Conservation (phyloP, 345 rosid species). For the Brassica nigra region DNA sequence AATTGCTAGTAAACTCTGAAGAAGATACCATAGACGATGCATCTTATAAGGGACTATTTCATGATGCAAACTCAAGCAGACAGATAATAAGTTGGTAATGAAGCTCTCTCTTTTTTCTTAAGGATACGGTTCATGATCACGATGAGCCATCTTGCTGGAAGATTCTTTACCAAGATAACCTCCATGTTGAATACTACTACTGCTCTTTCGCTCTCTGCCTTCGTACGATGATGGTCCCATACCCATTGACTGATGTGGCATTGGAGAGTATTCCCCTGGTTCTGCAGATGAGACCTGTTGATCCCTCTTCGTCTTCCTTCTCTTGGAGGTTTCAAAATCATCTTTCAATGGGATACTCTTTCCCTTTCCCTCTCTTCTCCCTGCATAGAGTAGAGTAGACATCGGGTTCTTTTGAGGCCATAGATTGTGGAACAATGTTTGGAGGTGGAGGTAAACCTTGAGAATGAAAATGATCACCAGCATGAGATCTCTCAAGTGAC, state of each 20-base stretch:
- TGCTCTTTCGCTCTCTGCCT: conserved; percentile 48
- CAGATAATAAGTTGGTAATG: conserved; percentile 23
- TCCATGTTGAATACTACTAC: conserved; percentile 56
- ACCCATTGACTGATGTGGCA: conserved; percentile 42
- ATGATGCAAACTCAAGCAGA: conserved; percentile 36
- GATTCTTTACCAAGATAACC: conserved; percentile 82
- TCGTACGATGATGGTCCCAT: conserved; percentile 67
- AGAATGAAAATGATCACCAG: conserved; percentile 79
- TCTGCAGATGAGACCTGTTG: conserved; percentile 69
- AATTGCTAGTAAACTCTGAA: conserved; percentile 15
- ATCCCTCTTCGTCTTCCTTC: conserved; percentile 81
- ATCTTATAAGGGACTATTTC: conserved; percentile 17
- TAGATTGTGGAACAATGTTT: conserved; percentile 77
- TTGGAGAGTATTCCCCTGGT: conserved; percentile 73
- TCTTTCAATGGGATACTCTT: conserved; percentile 67
- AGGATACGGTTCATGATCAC: conserved; percentile 95
- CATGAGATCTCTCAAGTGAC: conserved; percentile 61
- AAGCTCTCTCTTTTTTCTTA: not conserved
- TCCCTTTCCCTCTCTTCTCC: conserved; percentile 84
- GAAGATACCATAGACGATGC: conserved; percentile 10
- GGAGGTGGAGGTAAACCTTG: conserved; percentile 98
- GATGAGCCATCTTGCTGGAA: conserved; percentile 74
- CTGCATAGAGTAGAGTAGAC: conserved; percentile 41
- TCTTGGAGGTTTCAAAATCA: conserved; percentile 77
- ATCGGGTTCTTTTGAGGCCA: conserved; percentile 71